Base-by-base conservation (phyloP, 192 early-diverging fungal genomes). In the Rhizoclosmatium globosum region DNA sequence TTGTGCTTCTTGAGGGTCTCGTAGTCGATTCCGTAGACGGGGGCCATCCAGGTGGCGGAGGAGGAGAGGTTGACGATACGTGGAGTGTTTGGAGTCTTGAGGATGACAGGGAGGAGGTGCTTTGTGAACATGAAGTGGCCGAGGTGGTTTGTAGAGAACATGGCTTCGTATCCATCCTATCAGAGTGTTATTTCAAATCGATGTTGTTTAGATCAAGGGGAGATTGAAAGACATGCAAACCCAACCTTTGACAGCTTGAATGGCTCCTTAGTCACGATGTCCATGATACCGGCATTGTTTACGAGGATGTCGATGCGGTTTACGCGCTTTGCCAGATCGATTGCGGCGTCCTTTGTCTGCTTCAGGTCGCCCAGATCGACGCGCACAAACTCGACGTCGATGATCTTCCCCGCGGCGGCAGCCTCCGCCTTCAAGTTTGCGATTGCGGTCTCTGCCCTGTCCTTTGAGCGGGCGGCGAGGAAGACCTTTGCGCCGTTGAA, bases 321-420 rank as follows among this genome's bases (percentile, higher is more conserved):
- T 50, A 42, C 15, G 2, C 47, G 31, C 31, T n/a, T 41, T 3
- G 42, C 19, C 15, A 66, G 45, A 19, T 38, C 61, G 2, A 21
- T 23, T 31, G 53, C 69, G 41, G 69, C 69, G 2, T 23, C 21
- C 17, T 21, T n/a, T 7, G 53, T 46, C 43, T 68, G 65, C 47
- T 47, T 47, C 65, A 88, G 58, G 64, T 83, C 76, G 2, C 45
- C 46, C 48, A 88, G 59, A 23, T 86, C 84, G 64, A 88, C 67
- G 43, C 82, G 65, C n/a, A 87, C 47, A 48, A 87, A 82, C 50
- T 53, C 50, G 17, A 53, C 17, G 17, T 53, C 50, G 9, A 53
- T 17, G 9, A 17, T 1, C 50, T 53, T 53, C 66, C 82, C 84
- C 31, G 84, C n/a, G 23, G 74, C 76, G 1, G 42, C 56, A 4